Base-by-base conservation (phyloP, 1,284 basidiomycete species). In the Paramarasmius palmivorus region DNA sequence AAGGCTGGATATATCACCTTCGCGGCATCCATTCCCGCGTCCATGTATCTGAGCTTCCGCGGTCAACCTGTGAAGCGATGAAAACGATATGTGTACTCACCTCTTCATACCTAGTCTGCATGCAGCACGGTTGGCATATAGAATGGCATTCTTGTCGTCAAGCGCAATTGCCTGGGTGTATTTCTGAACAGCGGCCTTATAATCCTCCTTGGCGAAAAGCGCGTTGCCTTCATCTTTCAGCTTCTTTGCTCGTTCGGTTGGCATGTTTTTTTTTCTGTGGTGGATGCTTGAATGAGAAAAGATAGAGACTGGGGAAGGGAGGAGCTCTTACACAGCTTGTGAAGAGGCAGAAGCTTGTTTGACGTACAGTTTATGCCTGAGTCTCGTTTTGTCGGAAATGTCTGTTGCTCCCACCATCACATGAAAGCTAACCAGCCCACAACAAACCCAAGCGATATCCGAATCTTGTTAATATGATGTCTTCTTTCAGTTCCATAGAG, bases 81-180 rank as follows among this genome's bases (percentile, higher is more conserved):
- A 19, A 10, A 25, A 20, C n/a, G 17, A 29, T 14, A 36, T 48
- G 7, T 44, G 1, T n/a, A 55, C 59, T 29, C 25, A 68, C 68
- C 52, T 51, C 47, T 60, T 59, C 60, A 69, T 39, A 2, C 54
- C 54, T 17, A 64, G 32, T 35, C 56, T 45, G 54, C 68, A 68
- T n/a, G 68, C 68, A 12, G 68, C 58, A n/a, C 69, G 65, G 57
- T 70, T 70, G 9, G 63, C 63, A 46, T 65, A 68, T 2, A 69
- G 50, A 8, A 69, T 52, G 4, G 68, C 66, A 32, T 68, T 68
- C 36, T 58, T 48, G 29, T 60, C 60, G 35, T 64, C 59, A 17
- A 62, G 42, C 14, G 53, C 56, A 42, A 72, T 62, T 2, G 65
- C 70, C 15, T 56, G 52, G 1, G 61, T 61, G 50, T 69, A 70